Evolutionary conservation across 2,329 filamentous ascomycete species (phyloP).

Genomic region (Cryphonectria radicalis): DNA sequence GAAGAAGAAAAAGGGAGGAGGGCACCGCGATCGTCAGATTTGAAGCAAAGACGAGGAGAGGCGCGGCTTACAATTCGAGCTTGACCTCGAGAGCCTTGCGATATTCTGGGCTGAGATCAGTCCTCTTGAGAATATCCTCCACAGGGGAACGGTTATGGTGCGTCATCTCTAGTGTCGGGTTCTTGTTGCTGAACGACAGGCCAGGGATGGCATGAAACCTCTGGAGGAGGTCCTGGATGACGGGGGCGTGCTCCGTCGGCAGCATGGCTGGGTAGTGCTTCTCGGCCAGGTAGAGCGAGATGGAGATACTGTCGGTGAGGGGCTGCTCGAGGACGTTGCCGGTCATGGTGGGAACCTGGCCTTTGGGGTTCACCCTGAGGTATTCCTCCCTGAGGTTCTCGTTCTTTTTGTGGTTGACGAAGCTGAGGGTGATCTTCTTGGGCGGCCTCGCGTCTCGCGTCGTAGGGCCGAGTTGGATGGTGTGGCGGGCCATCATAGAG

Average conservation of each 20-base stretch:
- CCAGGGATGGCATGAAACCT: background rate
- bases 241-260: background rate
- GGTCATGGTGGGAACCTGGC: conserved; percentile 7
- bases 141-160: background rate
- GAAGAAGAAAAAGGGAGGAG: too few species aligned
- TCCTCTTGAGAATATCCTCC: background rate
- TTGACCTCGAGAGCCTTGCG: background rate
- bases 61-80: background rate
- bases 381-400: conserved; percentile 1
- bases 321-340: conserved; percentile 5
- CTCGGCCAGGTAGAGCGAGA: conserved; percentile 3
- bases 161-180: background rate
- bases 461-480: background rate
- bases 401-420: background rate
- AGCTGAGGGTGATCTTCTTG: background rate
- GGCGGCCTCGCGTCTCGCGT: background rate
- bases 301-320: conserved; percentile 6
- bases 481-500: conserved; percentile 7
- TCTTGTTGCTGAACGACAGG: background rate
- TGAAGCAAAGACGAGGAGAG: too few species aligned
- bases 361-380: conserved; percentile 3
- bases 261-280: background rate
- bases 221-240: background rate
- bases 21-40: too few species aligned
- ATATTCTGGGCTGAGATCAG: background rate